Evolutionary conservation across 2,329 filamentous ascomycete species (phyloP).

Genomic region (Diaporthe batatas): DNA sequence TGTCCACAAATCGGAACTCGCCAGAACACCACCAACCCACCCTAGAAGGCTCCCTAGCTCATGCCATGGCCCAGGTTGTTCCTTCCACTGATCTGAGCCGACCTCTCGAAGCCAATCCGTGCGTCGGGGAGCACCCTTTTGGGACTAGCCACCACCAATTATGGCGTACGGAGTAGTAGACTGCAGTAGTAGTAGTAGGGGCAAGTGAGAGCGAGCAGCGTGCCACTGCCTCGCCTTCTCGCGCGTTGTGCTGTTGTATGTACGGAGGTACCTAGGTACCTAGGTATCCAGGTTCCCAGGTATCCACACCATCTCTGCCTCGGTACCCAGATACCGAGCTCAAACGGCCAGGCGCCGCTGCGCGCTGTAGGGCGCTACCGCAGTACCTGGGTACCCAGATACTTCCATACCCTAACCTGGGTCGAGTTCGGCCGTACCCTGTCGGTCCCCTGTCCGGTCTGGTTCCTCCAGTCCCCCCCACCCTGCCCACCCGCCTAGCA

Average conservation of each 20-base stretch:
- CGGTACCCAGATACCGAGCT: background rate
- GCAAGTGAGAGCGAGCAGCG: slow-evolving; percentile 4
- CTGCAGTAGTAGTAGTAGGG: background rate
- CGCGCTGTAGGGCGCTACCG: background rate
- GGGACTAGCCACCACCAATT: slow-evolving; percentile 14
- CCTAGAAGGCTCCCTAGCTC: background rate
- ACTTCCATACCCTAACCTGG: background rate
- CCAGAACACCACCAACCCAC: too few species aligned
- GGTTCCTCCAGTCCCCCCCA: background rate
- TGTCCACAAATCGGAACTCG: too few species aligned
- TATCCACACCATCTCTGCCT: background rate
- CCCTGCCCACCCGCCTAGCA: background rate
- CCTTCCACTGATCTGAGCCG: background rate
- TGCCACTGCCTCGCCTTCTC: too few species aligned
- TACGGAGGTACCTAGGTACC: too few species aligned
- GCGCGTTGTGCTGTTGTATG: too few species aligned
- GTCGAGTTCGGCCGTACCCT: slow-evolving; percentile 9
- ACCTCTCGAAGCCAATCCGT: slow-evolving; percentile 14
- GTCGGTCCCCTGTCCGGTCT: background rate
- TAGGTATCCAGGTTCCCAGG: too few species aligned
- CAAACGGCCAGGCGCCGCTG: slow-evolving; percentile 10
- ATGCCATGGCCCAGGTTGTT: slow-evolving; percentile 10
- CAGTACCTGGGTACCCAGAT: background rate
- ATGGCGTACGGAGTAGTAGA: background rate
- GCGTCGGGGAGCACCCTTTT: background rate